Percentiles rank a stretch among this genome's conserved stretches.
Evolutionary conservation across 208 protist genomes (phyloP).

Genomic region (Wallacemonas rigidus): DNA sequence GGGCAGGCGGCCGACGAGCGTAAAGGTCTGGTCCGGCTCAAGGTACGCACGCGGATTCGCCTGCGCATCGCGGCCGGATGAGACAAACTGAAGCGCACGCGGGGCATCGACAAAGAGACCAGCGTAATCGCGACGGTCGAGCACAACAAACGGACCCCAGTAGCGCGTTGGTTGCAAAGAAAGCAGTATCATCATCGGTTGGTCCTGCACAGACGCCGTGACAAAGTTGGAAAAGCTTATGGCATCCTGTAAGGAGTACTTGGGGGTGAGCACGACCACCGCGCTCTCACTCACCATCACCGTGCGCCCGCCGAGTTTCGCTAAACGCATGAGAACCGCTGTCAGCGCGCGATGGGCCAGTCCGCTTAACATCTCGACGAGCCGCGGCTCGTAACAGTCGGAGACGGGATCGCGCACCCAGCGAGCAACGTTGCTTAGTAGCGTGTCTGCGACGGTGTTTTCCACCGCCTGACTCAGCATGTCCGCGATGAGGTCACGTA

Average conservation of each 20-base stretch:
- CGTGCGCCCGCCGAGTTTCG: constrained; percentile 82
- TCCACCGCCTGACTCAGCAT: constrained; percentile 73
- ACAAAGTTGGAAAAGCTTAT: constrained; percentile 80
- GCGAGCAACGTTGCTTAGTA: constrained; percentile 79
- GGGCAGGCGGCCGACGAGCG: constrained; percentile 54
- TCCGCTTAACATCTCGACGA: constrained; percentile 74
- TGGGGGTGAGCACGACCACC: constrained; percentile 79
- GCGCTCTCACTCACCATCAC: constrained; percentile 78
- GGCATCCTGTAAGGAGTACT: constrained; percentile 78
- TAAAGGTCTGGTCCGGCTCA: constrained; percentile 44
- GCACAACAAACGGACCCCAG: constrained; percentile 73
- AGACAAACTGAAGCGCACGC: constrained; percentile 20
- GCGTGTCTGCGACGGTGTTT: constrained; percentile 62
- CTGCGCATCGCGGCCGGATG: constrained; percentile 20
- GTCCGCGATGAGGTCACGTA: constrained; percentile 87
- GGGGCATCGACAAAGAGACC: constrained; percentile 58
- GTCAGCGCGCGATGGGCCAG: constrained; percentile 84
- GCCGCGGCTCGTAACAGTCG: constrained; percentile 79
- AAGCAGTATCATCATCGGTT: constrained; percentile 90
- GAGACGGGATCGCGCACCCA: constrained; percentile 87
- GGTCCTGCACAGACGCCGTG: constrained; percentile 75
- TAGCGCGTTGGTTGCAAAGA: constrained; percentile 76
- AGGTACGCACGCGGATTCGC: constrained; percentile 30
- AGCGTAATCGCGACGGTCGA: constrained; percentile 71
- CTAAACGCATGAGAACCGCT: constrained; percentile 71